phyloP scores from a whole-genome alignment of 257 asterid species.

The Asclepias syriaca region DNA sequence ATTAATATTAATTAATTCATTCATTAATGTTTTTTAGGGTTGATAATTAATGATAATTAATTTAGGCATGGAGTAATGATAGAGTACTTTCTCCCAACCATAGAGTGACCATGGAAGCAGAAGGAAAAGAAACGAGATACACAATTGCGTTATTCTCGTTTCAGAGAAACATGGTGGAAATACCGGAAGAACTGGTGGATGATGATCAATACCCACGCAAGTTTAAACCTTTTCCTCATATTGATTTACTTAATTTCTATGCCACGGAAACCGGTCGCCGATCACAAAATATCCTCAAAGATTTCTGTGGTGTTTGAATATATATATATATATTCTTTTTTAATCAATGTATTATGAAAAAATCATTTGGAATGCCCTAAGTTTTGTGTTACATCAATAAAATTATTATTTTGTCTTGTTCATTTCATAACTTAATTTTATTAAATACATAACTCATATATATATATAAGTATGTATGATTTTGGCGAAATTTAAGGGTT shows the following conservation, averaged over 20 bases:
- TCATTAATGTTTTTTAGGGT: background rate
- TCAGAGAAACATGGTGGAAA: slow-evolving; percentile 42
- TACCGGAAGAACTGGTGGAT: slow-evolving; percentile 48
- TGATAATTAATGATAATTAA: background rate
- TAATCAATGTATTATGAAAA: no score
- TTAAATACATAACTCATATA: no score
- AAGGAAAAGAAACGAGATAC: slow-evolving; percentile 42
- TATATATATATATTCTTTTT: background rate
- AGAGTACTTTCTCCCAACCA: slow-evolving; percentile 58
- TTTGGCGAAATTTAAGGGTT: no score
- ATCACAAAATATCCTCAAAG: slow-evolving; percentile 48
- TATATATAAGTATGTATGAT: no score
- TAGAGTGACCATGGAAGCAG: slow-evolving; percentile 43
- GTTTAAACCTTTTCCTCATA: slow-evolving; percentile 56
- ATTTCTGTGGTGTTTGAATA: slow-evolving; percentile 59
- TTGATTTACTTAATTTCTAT: slow-evolving; percentile 46
- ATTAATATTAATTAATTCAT: background rate
- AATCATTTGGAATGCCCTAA: no score
- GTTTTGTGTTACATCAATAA: no score
- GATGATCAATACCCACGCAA: slow-evolving; percentile 46
- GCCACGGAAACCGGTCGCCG: slow-evolving; percentile 48
- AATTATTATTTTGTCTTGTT: no score
- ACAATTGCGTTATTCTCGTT: slow-evolving; percentile 63
- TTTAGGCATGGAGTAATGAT: slow-evolving; percentile 66
- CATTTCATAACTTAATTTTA: no score